Conservation (phyloP, 148 eudicot genomes). For the Nepenthes gracilis region DNA sequence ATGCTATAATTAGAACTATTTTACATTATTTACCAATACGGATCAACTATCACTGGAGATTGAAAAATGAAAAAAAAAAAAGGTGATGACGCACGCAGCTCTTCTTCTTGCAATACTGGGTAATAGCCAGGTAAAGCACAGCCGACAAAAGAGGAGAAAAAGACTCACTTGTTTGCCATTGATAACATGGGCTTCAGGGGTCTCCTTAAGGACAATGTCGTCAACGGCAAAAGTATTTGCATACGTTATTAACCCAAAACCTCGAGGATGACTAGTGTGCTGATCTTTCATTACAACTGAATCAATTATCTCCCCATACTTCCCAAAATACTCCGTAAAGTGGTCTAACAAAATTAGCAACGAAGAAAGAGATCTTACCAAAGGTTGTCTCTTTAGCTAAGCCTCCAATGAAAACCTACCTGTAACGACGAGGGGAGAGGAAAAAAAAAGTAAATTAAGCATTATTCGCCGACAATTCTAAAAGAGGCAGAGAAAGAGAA, state of each 20-base stretch:
- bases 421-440: not conserved
- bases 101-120: too few relatives aligned
- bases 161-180: slow-evolving; percentile 44
- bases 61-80: too few relatives aligned
- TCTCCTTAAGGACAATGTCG: slow-evolving; percentile 46
- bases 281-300: slow-evolving; percentile 72
- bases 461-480: too few relatives aligned
- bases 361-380: slow-evolving; percentile 20
- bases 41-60: too few relatives aligned
- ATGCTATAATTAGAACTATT: too few relatives aligned
- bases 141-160: not conserved
- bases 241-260: slow-evolving; percentile 65
- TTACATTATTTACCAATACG: too few relatives aligned
- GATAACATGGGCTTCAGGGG: slow-evolving; percentile 23
- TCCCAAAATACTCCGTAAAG: slow-evolving; percentile 55
- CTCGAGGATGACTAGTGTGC: slow-evolving; percentile 57
- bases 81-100: too few relatives aligned
- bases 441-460: too few relatives aligned
- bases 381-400: slow-evolving; percentile 25
- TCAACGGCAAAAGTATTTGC: slow-evolving; percentile 59
- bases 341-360: slow-evolving; percentile 11
- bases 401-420: slow-evolving; percentile 40
- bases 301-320: slow-evolving; percentile 64
- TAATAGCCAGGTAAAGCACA: too few relatives aligned
- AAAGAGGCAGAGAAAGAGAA: too few relatives aligned